Conservation (phyloP, 306 rosid species). For the Albizia julibrissin region DNA sequence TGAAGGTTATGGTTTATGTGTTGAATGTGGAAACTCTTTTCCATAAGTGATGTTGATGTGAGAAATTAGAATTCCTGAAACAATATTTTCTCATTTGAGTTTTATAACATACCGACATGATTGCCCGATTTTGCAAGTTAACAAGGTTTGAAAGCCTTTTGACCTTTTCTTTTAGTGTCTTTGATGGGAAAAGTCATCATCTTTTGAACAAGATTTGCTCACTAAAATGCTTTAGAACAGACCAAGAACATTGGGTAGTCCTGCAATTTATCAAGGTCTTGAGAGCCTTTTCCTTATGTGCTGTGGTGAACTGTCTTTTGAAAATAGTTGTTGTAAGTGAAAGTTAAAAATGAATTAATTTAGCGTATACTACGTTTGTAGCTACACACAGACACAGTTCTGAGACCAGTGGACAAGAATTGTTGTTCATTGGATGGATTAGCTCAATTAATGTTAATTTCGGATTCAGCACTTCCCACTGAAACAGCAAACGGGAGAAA, state of each 20-base stretch:
- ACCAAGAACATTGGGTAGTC: not conserved
- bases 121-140: not conserved
- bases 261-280: not conserved
- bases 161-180: not conserved
- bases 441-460: not conserved
- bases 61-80: not conserved
- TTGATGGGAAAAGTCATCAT: not conserved
- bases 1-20: conserved; percentile 1
- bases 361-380: too few species aligned
- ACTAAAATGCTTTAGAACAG: not conserved
- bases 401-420: not conserved
- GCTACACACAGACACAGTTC: not conserved
- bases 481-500: not conserved
- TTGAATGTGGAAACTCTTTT: too few species aligned
- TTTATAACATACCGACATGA: too few species aligned
- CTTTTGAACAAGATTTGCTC: not conserved
- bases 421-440: conserved; percentile 4
- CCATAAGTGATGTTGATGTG: too few species aligned
- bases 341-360: not conserved
- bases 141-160: not conserved
- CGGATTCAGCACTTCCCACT: conserved; percentile 9
- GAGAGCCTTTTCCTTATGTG: not conserved
- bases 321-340: not conserved
- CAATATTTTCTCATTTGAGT: not conserved
- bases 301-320: not conserved